phyloP scores from a whole-genome alignment of 768 basidiomycete genomes.

The Psilocybe sp. region DNA sequence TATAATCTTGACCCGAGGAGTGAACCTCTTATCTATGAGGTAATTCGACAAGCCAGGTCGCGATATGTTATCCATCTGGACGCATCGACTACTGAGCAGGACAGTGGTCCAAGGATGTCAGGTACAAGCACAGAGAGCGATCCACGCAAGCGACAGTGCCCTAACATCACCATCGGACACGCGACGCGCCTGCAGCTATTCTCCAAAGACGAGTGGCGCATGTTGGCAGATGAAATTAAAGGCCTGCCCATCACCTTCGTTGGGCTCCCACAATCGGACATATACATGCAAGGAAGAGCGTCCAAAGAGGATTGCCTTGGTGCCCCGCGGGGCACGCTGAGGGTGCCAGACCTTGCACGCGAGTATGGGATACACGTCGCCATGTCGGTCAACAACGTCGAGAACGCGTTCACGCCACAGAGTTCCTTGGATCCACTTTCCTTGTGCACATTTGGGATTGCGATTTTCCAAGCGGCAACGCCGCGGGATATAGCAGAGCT shows the following conservation, averaged over 20 bases:
- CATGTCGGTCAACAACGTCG: conserved; percentile 63
- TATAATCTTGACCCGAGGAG: conserved; percentile 54
- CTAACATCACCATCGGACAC: conserved; percentile 55
- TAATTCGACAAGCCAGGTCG: conserved; percentile 36
- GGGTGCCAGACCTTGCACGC: conserved; percentile 44
- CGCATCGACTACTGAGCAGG: neutral
- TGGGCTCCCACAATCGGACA: conserved; percentile 59
- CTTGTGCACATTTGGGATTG: conserved; percentile 55
- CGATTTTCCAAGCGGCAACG: conserved; percentile 57
- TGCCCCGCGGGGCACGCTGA: conserved; percentile 52
- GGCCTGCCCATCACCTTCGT: conserved; percentile 52
- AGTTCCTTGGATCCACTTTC: conserved; percentile 61
- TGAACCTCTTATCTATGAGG: conserved; percentile 54
- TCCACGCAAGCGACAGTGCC: conserved; percentile 20
- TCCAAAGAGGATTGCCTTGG: conserved; percentile 32
- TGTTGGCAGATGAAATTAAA: conserved; percentile 35
- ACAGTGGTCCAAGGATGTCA: neutral
- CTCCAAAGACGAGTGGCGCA: conserved; percentile 41
- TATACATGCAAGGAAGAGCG: conserved; percentile 64
- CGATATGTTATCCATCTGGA: conserved; percentile 10
- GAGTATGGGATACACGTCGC: conserved; percentile 47
- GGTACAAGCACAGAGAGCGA: neutral
- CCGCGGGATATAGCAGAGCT: conserved; percentile 42
- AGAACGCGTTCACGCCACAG: conserved; percentile 70
- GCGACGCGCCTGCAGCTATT: conserved; percentile 55